Percentiles rank a stretch among this genome's conserved stretches.
These are phyloP conservation scores for Powellomyces hirtus DNA, from an alignment of 192 early-diverging fungal species.

Conservation along the genomic window DNA sequence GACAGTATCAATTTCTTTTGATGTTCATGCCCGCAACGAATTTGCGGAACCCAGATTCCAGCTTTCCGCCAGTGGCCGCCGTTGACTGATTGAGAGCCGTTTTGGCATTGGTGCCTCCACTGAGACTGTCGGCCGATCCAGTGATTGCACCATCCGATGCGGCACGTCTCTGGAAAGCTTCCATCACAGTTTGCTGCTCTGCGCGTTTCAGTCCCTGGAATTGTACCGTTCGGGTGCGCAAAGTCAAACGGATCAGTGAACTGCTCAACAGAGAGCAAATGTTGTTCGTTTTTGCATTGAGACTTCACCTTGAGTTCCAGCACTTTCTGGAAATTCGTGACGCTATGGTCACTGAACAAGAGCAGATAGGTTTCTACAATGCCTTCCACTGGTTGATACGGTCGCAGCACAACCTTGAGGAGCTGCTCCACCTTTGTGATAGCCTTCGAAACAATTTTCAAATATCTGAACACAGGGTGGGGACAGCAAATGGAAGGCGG, in stretches of 20 bases:
- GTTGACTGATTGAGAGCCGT: neutral
- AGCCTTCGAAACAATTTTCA: constrained; percentile 80
- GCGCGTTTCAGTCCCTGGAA: constrained; percentile 40
- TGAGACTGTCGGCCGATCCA: neutral
- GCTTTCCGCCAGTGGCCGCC: constrained; percentile 15
- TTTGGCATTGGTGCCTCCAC: neutral
- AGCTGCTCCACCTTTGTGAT: constrained; percentile 80
- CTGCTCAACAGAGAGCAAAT: too few species aligned
- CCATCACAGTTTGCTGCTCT: constrained; percentile 38
- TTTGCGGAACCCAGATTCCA: constrained; percentile 26
- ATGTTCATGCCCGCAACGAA: constrained; percentile 28
- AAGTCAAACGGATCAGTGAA: neutral
- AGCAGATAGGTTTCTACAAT: constrained; percentile 89
- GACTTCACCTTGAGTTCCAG: constrained; percentile 86
- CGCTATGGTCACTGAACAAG: constrained; percentile 70
- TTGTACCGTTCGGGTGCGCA: neutral
- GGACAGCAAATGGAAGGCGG: constrained; percentile 4
- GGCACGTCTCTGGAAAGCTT: constrained; percentile 33
- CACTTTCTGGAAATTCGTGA: constrained; percentile 71
- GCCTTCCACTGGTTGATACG: constrained; percentile 76
- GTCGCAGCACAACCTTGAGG: constrained; percentile 85
- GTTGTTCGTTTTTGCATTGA: too few species aligned
- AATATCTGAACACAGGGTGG: constrained; percentile 61
- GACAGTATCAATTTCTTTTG: neutral
- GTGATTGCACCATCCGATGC: neutral